These are phyloP conservation scores for Anthracocystis setariae DNA, from an alignment of 1,284 basidiomycete species.

Conservation along the genomic window DNA sequence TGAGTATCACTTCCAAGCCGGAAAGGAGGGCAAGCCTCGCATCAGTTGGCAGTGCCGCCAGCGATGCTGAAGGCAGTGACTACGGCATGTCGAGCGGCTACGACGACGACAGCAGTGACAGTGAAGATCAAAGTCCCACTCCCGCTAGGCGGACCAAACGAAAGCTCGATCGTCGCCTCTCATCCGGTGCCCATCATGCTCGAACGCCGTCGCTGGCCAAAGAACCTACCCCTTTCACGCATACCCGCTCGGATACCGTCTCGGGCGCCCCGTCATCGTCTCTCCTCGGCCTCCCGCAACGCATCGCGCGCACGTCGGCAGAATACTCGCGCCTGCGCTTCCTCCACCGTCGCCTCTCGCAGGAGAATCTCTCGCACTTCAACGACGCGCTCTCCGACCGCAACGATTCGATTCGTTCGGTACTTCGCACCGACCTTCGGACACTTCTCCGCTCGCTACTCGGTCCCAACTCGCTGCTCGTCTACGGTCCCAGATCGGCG, in stretches of 20 bases:
- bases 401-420: slow-evolving; percentile 80
- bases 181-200: slow-evolving; percentile 5
- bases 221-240: neutral
- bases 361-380: slow-evolving; percentile 77
- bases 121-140: slow-evolving; percentile 12
- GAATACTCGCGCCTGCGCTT: slow-evolving; percentile 95
- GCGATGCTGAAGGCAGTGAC: slow-evolving; percentile 18
- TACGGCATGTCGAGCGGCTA: slow-evolving; percentile 44
- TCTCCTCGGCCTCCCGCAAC: slow-evolving; percentile 72
- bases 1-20: slow-evolving; percentile 11
- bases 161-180: slow-evolving; percentile 18
- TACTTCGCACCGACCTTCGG: slow-evolving; percentile 83
- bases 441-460: slow-evolving; percentile 76
- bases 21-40: slow-evolving; percentile 13
- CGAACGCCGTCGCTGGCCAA: neutral
- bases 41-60: slow-evolving; percentile 14
- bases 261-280: slow-evolving; percentile 7
- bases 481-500: slow-evolving; percentile 15
- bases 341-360: slow-evolving; percentile 81
- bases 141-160: slow-evolving; percentile 7
- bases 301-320: slow-evolving; percentile 82
- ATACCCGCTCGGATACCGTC: slow-evolving; percentile 7
- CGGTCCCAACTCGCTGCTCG: slow-evolving; percentile 34
- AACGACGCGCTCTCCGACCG: slow-evolving; percentile 83
- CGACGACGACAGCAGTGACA: slow-evolving; percentile 36